These are phyloP conservation scores for Fusarium sp. DNA, from an alignment of 2,329 filamentous ascomycete genomes.

Conservation along the genomic window DNA sequence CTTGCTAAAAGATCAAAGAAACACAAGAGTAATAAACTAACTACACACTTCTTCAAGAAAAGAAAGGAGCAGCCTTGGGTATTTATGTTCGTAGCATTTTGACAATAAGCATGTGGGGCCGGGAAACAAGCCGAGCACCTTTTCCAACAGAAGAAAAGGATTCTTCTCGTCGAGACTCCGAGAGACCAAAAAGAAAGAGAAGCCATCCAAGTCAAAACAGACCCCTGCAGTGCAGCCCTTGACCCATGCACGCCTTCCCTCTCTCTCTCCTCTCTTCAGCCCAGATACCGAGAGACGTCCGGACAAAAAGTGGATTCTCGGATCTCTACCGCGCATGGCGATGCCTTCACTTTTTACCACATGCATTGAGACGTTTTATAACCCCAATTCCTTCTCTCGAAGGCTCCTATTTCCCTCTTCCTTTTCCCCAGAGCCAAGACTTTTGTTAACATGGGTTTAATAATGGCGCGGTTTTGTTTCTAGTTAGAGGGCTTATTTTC, in stretches of 20 bases:
- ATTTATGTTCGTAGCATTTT: constrained; percentile 44
- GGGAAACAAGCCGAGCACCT: constrained; percentile 26
- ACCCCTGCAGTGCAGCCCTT: constrained; percentile 10
- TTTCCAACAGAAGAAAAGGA: neutral
- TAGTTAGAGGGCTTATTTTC: constrained; percentile 21
- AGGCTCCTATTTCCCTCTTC: neutral
- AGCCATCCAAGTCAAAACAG: constrained; percentile 22
- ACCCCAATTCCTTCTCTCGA: neutral
- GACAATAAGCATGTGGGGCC: constrained; percentile 35
- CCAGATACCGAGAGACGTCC: constrained; percentile 47
- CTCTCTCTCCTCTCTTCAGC: constrained; percentile 17
- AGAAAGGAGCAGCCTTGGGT: constrained; percentile 32
- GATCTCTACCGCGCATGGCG: constrained; percentile 15
- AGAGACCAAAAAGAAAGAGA: constrained; percentile 15
- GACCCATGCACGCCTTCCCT: constrained; percentile 1
- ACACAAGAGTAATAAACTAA: neutral
- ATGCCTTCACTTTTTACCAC: constrained; percentile 40
- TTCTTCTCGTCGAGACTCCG: neutral
- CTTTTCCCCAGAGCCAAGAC: constrained; percentile 35
- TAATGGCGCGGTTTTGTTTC: constrained; percentile 43
- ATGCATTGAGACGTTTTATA: constrained; percentile 34
- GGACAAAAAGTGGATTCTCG: constrained; percentile 41
- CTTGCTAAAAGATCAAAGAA: constrained; percentile 18
- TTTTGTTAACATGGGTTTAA: constrained; percentile 37
- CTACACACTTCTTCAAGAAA: constrained; percentile 2